Base-by-base conservation (phyloP, 441 rosid genomes). In the Populus hybrid region DNA sequence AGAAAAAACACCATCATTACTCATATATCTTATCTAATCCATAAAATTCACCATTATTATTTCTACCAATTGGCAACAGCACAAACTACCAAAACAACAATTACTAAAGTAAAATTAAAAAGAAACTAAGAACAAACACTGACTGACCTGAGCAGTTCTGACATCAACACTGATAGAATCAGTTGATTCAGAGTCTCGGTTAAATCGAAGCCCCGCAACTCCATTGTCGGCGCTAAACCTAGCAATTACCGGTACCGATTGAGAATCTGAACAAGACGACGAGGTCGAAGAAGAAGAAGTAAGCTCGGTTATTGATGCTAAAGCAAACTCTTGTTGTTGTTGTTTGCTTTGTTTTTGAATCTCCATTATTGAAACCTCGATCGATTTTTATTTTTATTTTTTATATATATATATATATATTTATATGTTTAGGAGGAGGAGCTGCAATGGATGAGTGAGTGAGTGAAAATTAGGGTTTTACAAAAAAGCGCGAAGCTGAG, bases 91-190 rank as follows among this genome's bases (percentile, higher is more conserved):
- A 28, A 64, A 78, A 71, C n/a, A 70, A 40, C 3, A 2, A 14
- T 45, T 45, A 14, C 56, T 11, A 42, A 59, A 24, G 10, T 29
- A 64, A 36, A 21, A 64, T 18, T 14, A 59, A 10, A 50, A 61
- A 53, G 10, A 42, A 26, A 72, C 68, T 33, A 28, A 56, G 68
- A 79, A 35, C n/a, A 68, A 24, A 80, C 77, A 82, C 83, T 64
- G 26, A 93, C 99, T 64, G 26, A 93, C 99, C 92, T 86, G 91
- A 77, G 92, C 68, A 6, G 79, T 79, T 36, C 77, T 76, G 69
- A 88, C 88, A 86, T 91, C 86, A 68, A 90, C 82, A 77, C 12
- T 69, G 74, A 83, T 74, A 35, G 82, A 74, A 42, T 74, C 84
- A 74, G 77, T 9, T 70, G 82, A 77, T 10, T 88, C 89, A 23